Evolutionary conservation across 768 basidiomycete genomes (phyloP).

Genomic region (Jaapia argillacea): DNA sequence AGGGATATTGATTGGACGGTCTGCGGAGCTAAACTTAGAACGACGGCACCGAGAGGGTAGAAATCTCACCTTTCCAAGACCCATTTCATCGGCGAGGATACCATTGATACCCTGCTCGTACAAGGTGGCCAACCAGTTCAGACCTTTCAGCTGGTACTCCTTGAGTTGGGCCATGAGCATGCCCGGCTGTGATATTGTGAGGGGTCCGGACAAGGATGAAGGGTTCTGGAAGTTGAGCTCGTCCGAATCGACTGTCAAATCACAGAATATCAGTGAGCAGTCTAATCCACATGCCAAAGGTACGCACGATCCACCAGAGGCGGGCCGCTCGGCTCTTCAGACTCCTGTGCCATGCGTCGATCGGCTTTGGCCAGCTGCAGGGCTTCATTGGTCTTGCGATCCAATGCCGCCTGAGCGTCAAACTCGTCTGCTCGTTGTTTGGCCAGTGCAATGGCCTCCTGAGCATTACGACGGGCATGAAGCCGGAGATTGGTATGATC

Average conservation of each 20-base stretch:
- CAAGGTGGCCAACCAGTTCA: conserved; percentile 95
- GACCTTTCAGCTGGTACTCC: conserved; percentile 95
- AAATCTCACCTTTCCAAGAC: conserved; percentile 65
- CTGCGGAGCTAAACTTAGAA: conserved; percentile 22
- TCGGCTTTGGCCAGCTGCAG: conserved; percentile 53
- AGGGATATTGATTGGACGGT: conserved; percentile 98
- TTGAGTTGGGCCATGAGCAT: conserved; percentile 97
- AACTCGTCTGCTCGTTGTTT: conserved; percentile 76
- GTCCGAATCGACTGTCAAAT: conserved; percentile 72
- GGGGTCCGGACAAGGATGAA: conserved; percentile 72
- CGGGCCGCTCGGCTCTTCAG: conserved; percentile 21
- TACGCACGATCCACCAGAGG: conserved; percentile 67
- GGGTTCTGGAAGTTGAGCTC: conserved; percentile 99
- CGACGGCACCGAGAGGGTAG: neutral
- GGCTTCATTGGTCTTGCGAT: conserved; percentile 75
- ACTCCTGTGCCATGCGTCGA: conserved; percentile 31
- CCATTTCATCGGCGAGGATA: conserved; percentile 99
- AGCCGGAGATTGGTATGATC: conserved; percentile 78
- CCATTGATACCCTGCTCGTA: conserved; percentile 99
- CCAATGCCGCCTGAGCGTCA: conserved; percentile 72
- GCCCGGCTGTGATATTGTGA: conserved; percentile 85
- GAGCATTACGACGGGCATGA: conserved; percentile 84
- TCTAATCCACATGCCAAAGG: neutral
- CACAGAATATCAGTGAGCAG: neutral
- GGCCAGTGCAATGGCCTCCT: conserved; percentile 76